A percentile compares a stretch with the other conserved stretches of the same genome.
These are phyloP conservation scores for Salpingoeca rosetta DNA, from an alignment of 78 protist genomes.

Conservation along the genomic window DNA sequence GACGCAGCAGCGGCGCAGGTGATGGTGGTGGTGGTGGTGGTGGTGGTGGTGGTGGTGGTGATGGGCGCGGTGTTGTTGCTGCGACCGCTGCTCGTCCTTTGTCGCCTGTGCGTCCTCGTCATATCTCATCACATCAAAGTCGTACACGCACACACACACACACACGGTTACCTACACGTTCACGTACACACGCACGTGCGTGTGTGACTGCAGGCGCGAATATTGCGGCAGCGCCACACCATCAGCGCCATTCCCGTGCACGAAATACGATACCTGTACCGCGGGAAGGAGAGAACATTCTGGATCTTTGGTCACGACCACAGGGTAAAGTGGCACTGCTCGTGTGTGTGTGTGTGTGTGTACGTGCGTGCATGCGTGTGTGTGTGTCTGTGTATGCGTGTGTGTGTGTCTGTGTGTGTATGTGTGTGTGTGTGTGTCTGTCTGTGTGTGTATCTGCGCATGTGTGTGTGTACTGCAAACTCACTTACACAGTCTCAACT, in stretches of 20 bases:
- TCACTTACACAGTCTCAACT: neutral
- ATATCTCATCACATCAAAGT: neutral
- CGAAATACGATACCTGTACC: neutral
- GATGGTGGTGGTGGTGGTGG: too few species aligned
- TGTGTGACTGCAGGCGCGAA: neutral
- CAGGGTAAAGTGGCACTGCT: neutral
- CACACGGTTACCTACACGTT: neutral
- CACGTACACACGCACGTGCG: neutral
- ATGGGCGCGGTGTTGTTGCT: too few species aligned
- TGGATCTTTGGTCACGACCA: neutral
- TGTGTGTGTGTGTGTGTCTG: neutral
- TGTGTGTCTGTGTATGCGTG: neutral
- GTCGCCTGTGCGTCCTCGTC: neutral
- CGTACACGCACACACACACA: neutral
- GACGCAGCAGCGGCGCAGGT: too few species aligned
- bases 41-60: too few species aligned
- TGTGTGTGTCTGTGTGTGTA: neutral
- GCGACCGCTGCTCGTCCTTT: too few species aligned
- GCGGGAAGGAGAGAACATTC: neutral
- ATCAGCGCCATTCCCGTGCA: neutral
- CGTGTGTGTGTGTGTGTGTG: neutral
- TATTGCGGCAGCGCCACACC: neutral
- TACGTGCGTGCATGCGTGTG: neutral
- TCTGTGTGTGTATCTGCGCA: neutral
- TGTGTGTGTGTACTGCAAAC: neutral